Base-by-base conservation (phyloP, 441 rosid species). In the Daphne laureola region DNA sequence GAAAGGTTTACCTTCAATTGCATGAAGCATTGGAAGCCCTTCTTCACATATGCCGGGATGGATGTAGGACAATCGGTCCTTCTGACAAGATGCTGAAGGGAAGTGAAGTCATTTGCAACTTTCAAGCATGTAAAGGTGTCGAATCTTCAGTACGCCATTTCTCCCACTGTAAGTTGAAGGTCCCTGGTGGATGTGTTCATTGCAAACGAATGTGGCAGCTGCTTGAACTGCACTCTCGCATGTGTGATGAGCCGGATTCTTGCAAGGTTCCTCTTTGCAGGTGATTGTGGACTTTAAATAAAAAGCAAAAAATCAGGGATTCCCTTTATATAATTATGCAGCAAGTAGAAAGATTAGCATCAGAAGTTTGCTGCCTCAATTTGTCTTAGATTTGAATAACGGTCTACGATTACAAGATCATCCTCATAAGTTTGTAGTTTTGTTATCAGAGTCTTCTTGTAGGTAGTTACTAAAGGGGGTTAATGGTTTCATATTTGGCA, bases 121-220 rank as follows among this genome's bases (percentile, higher is more conserved):
- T 83, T 62, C 73, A 86, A 13, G 96, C 86, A 49, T 90, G 98
- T 72, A 87, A 85, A 71, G 88, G 84, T 23, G 79, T 90, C 11
- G 96, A 90, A 73, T 60, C 71, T 50, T 75, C 77, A 51, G 80
- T 90, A 4, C 69, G 90, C 23, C 95, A 90, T 79, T 87, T 90
- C 77, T 74, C 89, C 46, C 71, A 58, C 43, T 90, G 98, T 65
- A 85, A 78, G 75, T 46, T 80, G 40, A 82, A 88, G 23, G 86
- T 75, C 59, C 86, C 80, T 9, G 80, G 93, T 11, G 84, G 93
- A 43, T 87, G 96, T 45, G 58, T 54, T 44, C 83, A 73, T 52
- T 90, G 96, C 77, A 90, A 85, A 69, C 74, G 88, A 31, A 82
- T 83, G 92, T 83, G 98, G 91, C 90, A 83, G 73, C 86, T 90